phyloP scores from a whole-genome alignment of 78 protist species.

The Dictyostelium citrinum region DNA sequence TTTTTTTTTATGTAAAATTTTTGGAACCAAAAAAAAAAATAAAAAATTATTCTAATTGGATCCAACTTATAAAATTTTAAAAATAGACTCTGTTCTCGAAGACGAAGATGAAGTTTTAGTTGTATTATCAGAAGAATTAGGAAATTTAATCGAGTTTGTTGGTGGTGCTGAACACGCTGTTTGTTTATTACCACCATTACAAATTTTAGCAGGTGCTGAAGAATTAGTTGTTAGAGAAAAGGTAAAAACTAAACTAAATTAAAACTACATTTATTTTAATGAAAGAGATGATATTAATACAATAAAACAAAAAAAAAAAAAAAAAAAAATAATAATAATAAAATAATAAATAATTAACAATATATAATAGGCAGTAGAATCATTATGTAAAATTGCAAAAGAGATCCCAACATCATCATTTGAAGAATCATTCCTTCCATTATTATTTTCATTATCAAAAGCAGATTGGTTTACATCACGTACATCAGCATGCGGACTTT shows the following conservation, averaged over 20 bases:
- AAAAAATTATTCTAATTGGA: background rate
- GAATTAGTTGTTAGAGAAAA: conserved; percentile 97
- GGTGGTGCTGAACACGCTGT: conserved; percentile 94
- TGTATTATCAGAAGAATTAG: conserved; percentile 95
- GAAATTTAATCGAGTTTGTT: conserved; percentile 89
- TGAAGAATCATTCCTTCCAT: conserved; percentile 74
- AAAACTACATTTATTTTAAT: too few species aligned
- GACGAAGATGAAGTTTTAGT: conserved; percentile 97
- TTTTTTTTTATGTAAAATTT: background rate
- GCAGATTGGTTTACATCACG: conserved; percentile 97
- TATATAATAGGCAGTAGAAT: conserved; percentile 89
- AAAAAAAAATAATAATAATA: background rate
- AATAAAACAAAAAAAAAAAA: background rate
- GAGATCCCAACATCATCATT: conserved; percentile 64
- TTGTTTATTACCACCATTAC: conserved; percentile 90
- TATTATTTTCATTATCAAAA: conserved; percentile 83
- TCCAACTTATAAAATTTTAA: background rate
- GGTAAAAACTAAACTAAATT: conserved; percentile 68
- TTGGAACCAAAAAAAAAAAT: background rate
- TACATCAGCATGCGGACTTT: conserved; percentile 93
- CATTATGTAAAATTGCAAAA: conserved; percentile 82
- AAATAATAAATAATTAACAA: background rate
- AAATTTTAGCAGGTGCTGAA: conserved; percentile 92
- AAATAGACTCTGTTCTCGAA: conserved; percentile 86
- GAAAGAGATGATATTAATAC: too few species aligned